phyloP scores from a whole-genome alignment of 2,329 filamentous ascomycete genomes.

The Cercospora beticola region DNA sequence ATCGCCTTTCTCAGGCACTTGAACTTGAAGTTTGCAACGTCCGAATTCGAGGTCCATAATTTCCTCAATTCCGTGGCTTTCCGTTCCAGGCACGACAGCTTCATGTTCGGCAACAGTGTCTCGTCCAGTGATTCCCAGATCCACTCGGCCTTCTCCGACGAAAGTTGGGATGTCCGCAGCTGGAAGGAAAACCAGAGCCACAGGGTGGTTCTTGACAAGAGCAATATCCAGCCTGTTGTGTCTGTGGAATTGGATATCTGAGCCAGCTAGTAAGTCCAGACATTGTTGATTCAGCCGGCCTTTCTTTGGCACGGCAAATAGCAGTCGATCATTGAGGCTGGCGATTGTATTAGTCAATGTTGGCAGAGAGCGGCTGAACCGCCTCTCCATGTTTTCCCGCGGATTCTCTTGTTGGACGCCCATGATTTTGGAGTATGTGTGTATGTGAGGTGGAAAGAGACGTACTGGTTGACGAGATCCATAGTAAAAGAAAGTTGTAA shows the following conservation, averaged over 20 bases:
- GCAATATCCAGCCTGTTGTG: conserved; percentile 96
- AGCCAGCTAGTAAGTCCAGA: conserved; percentile 86
- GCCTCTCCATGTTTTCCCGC: conserved; percentile 12
- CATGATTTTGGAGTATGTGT: conserved; percentile 7
- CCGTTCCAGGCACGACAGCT: conserved; percentile 47
- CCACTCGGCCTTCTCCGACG: conserved; percentile 89
- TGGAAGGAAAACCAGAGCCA: conserved; percentile 94
- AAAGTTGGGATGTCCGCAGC: conserved; percentile 97
- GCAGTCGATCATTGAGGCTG: conserved; percentile 85
- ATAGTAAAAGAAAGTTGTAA: conserved; percentile 23
- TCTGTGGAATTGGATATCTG: conserved; percentile 93
- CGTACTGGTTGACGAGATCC: conserved; percentile 41
- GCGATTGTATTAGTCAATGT: conserved; percentile 41
- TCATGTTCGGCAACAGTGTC: conserved; percentile 89
- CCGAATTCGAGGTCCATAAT: conserved; percentile 91
- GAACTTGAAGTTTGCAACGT: conserved; percentile 89
- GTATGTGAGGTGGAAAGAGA: conserved; percentile 8
- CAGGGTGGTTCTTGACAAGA: conserved; percentile 92
- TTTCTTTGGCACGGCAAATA: conserved; percentile 99
- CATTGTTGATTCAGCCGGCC: conserved; percentile 85
- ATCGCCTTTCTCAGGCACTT: conserved; percentile 82
- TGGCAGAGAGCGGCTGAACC: conserved; percentile 34
- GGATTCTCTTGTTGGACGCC: conserved; percentile 8
- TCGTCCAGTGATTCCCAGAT: conserved; percentile 89
- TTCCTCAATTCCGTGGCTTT: conserved; percentile 69